Percentiles rank a stretch among this genome's conserved stretches.
phyloP scores from a whole-genome alignment of 2,329 filamentous ascomycete genomes.

The Thielaviopsis populi region DNA sequence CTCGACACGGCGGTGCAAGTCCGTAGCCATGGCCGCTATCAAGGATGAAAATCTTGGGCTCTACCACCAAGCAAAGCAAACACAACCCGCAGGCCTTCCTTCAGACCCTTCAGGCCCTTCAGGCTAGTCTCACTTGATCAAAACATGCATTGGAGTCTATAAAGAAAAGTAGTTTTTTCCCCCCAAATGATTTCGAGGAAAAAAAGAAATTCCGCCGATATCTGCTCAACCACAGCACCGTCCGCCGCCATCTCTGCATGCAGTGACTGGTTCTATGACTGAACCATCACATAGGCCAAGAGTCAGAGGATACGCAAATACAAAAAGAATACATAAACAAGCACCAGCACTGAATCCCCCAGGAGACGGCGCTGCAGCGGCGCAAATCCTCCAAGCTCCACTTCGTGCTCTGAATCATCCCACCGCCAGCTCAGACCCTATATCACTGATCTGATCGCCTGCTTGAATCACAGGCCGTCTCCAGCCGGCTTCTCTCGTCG shows the following conservation, averaged over 20 bases:
- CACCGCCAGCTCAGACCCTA: not conserved
- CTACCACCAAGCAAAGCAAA: not conserved
- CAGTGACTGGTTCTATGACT: not conserved
- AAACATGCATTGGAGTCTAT: not conserved
- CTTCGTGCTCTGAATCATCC: not conserved
- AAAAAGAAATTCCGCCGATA: not conserved
- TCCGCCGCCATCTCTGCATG: not conserved
- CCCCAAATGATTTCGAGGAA: not conserved
- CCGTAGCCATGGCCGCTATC: constrained; percentile 5
- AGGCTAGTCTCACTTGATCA: not conserved
- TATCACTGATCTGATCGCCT: not conserved
- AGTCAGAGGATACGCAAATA: not conserved
- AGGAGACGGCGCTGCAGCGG: not conserved
- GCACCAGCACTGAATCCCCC: not conserved
- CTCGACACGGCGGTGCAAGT: constrained; percentile 15
- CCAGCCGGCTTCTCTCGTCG: not conserved
- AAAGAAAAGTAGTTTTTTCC: too few relatives aligned
- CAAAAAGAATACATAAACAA: not conserved
- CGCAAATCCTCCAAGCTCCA: not conserved
- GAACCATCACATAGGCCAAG: not conserved
- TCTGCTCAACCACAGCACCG: not conserved
- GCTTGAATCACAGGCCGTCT: not conserved
- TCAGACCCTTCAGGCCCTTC: too few relatives aligned
- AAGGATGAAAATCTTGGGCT: not conserved
- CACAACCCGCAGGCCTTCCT: not conserved